Evolutionary conservation across 2,329 filamentous ascomycete species (phyloP), one percentile per base, ranked within the genome.

Genomic region (Neonectria ditissima): DNA sequence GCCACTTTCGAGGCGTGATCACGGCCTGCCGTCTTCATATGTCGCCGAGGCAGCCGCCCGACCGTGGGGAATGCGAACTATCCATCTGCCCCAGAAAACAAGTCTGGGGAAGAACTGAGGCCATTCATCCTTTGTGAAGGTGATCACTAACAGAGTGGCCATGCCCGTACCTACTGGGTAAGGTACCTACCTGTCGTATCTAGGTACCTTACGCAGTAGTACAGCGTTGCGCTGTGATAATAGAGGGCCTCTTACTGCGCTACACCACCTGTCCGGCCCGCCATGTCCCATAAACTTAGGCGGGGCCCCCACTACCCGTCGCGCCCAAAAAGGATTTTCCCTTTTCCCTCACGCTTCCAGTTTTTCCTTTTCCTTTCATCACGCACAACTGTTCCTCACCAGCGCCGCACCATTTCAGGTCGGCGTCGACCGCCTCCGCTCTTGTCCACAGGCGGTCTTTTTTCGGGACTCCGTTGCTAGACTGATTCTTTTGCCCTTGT

Each of bases 401-500:
- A 67, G 70, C 53, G 67, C 62, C 66, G 34, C 14, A 62, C 60
- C 62, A 69, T 71, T 68, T 68, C 70, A 71, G 62, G 66, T 64
- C 69, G 59, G 69, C 68, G 65, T 65, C 62, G 71, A 63, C 50
- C 71, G 70, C 54, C 62, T 67, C 41, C 66, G 67, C 20, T 28
- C 68, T 53, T 32, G 20, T 54, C 65, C 51, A 72, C 75, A 70
- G 73, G 69, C 69, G 66, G 65, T 63, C 67, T 70, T 32, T 11
- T 52, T 53, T 65, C 24, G 69, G 54, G 60, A 34, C 66, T 65
- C 69, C 54, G 69, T 76, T 80, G 79, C 79, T 66, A 80, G 78
- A 80, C 73, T 10, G 76, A 78, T 61, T 47, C 16, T 7, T 32
- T 7, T 63, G 77, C 78, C 79, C 78, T 79, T 72, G 79, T 80